Evolutionary conservation across 2,329 filamentous ascomycete species (phyloP).

Genomic region (Kalmusia sp.): DNA sequence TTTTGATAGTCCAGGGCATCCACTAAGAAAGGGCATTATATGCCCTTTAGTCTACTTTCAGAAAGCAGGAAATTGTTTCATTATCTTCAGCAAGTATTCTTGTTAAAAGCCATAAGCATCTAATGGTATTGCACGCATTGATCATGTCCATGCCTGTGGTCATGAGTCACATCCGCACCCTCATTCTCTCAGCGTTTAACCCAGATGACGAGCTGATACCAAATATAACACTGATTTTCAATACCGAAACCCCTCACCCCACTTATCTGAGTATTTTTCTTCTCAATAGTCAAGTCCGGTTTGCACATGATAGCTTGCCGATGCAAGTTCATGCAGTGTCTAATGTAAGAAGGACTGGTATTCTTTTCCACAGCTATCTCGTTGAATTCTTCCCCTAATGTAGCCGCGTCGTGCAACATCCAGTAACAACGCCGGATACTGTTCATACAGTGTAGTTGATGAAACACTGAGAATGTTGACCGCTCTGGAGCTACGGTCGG

Average conservation of each 20-base stretch:
- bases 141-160: background rate
- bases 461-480: conserved; percentile 23
- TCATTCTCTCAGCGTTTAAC: conserved; percentile 9
- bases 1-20: too few relatives aligned
- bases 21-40: too few relatives aligned
- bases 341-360: conserved; percentile 5
- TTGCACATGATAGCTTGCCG: conserved; percentile 19
- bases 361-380: background rate
- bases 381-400: background rate
- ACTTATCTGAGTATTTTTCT: background rate
- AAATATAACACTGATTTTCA: conserved; percentile 14
- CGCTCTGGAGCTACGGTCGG: conserved; percentile 19
- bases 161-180: background rate
- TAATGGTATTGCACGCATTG: too few relatives aligned
- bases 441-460: conserved; percentile 26
- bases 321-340: conserved; percentile 17
- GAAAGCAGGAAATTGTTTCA: too few relatives aligned
- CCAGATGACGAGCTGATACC: conserved; percentile 12
- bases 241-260: conserved; percentile 17
- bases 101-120: too few relatives aligned
- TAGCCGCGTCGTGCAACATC: background rate
- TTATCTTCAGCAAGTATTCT: too few relatives aligned
- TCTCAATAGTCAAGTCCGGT: conserved; percentile 16
- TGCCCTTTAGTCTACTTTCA: too few relatives aligned
- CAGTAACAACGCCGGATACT: conserved; percentile 8